Evolutionary conservation across 805 yeast species (phyloP), one percentile per base, ranked within the genome.

Genomic region (Cyberlindnera veronae): DNA sequence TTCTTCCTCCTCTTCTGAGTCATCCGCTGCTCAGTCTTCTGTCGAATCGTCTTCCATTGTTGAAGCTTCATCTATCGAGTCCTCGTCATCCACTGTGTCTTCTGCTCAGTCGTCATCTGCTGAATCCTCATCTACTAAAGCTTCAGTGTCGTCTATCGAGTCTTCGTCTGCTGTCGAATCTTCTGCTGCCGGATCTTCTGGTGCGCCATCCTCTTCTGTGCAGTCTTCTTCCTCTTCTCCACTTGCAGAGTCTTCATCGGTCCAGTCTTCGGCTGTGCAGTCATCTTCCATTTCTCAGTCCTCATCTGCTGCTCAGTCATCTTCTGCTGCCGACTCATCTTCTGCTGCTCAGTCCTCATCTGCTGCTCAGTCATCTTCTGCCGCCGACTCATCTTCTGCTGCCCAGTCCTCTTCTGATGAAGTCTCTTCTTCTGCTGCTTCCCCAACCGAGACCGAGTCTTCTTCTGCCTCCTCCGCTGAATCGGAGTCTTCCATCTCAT

Each of bases 1-100:
- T 5, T 9, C 22, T 5, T 29, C 22, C 12, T 29, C 32, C 8
- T 15, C 32, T 18, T 17, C 32, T 18, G 21, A 8, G 12, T 10
- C 12, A 6, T 29, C 32, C n/a, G 17, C 32, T 29, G 7, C 19
- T 15, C n/a, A 15, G 17, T 16, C 36, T 27, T 18, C 36, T 18
- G 29, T n/a, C 6, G 17, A 24, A n/a, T 18, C 41, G 14, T 31
- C 38, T 10, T 21, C 41, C 12, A 6, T 39, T 14, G 21, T 35
- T n/a, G 31, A 18, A 3, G 19, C 41, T 21, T 29, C 42, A 9
- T 21, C 34, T 15, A 28, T 30, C 17, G 20, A 28, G 15, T 23
- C 34, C 3, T 31, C 29, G 3, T 29, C 39, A 7, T 24, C 39
- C 10, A 5, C 36, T 33, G 29, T 7, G 6, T 22, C 36, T 23